Evolutionary conservation across 2,329 filamentous ascomycete species (phyloP).

Genomic region (Seiridium cupressi): DNA sequence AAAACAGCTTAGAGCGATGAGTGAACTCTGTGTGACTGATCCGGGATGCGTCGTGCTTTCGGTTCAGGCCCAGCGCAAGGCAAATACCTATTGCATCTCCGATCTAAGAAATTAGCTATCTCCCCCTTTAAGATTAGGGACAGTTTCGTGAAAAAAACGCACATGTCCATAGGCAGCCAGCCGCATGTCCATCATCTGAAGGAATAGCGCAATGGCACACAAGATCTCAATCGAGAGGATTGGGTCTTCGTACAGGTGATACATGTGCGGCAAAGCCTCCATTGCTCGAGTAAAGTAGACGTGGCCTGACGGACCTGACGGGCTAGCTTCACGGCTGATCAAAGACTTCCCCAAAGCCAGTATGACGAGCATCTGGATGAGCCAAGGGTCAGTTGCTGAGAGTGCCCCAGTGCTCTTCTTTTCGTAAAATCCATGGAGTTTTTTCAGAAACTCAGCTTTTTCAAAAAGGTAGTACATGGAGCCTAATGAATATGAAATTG

Average conservation of each 20-base stretch:
- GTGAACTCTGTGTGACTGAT: background rate
- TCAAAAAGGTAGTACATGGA: background rate
- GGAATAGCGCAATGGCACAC: background rate
- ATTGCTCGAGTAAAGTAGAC: background rate
- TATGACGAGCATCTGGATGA: background rate
- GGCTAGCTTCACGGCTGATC: background rate
- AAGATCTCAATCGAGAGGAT: background rate
- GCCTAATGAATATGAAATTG: background rate
- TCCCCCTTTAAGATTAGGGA: background rate
- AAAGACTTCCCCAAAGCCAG: background rate
- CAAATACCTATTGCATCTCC: background rate
- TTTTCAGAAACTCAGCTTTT: background rate
- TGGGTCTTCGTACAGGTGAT: background rate
- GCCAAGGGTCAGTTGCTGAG: background rate
- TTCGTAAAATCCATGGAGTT: background rate
- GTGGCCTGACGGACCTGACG: background rate
- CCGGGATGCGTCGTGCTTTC: background rate
- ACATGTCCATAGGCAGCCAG: background rate
- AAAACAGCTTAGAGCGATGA: background rate
- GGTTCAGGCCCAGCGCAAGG: background rate
- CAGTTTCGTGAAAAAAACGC: background rate
- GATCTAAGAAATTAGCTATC: background rate
- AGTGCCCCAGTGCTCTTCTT: background rate
- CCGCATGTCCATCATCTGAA: background rate
- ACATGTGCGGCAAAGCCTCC: background rate